These are phyloP conservation scores for Ambrosiella beaveri DNA, from an alignment of 2,329 filamentous ascomycete species.

Conservation along the genomic window DNA sequence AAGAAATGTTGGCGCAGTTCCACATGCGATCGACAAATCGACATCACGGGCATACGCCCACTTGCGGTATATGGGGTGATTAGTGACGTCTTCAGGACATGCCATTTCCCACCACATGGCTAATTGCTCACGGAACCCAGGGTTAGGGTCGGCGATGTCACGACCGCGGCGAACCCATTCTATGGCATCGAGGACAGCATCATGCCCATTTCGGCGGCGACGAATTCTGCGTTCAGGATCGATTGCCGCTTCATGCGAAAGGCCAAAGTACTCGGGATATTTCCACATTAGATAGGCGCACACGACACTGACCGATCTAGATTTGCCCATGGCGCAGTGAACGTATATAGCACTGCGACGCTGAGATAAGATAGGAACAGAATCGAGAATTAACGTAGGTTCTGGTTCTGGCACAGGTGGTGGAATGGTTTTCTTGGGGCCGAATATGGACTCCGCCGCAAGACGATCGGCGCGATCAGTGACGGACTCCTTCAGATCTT, in stretches of 20 bases:
- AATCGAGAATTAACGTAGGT: constrained; percentile 1
- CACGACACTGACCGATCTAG: constrained; percentile 68
- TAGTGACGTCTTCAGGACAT: constrained; percentile 48
- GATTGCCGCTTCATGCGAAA: constrained; percentile 26
- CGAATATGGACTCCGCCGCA: constrained; percentile 6
- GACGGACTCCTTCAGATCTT: constrained; percentile 1
- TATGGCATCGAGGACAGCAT: constrained; percentile 35
- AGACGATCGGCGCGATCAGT: constrained; percentile 8
- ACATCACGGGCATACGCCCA: constrained; percentile 41
- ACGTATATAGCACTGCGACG: constrained; percentile 30
- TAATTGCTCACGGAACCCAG: constrained; percentile 80
- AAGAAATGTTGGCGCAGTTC: constrained; percentile 65
- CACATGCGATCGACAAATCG: constrained; percentile 44
- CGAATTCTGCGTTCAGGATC: constrained; percentile 21
- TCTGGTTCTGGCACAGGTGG: not conserved
- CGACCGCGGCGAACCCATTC: constrained; percentile 51
- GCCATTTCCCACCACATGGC: constrained; percentile 77
- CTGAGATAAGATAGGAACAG: not conserved
- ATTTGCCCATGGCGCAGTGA: constrained; percentile 87
- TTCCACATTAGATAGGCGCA: constrained; percentile 71
- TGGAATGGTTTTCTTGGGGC: not conserved
- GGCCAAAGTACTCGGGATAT: constrained; percentile 35
- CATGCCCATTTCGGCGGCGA: constrained; percentile 13
- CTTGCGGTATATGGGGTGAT: constrained; percentile 62
- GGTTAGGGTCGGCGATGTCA: constrained; percentile 72